Evolutionary conservation across 2,329 filamentous ascomycete genomes (phyloP), one percentile per base, ranked within the genome.

Genomic region (Beauveria caledonica): DNA sequence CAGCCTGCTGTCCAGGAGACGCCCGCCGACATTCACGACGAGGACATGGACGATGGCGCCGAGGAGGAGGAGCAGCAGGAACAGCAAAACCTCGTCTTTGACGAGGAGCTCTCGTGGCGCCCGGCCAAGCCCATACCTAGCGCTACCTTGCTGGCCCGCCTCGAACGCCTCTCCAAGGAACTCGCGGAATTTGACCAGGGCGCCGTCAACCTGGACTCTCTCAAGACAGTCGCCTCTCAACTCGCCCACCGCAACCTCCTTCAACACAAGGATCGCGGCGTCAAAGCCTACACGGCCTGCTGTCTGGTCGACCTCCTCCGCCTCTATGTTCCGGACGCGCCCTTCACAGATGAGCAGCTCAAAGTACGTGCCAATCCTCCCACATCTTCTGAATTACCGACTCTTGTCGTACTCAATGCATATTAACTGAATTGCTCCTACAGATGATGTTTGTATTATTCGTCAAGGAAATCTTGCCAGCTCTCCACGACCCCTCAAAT

Each of bases 381-480:
- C 53, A 33, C n/a, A 5, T 23, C 8, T 17, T 1, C 11, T 46
- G 13, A 33, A 29, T 8, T 11, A 21, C 17, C 55, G 19, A 40
- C 8, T 33, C 3, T 17, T 17, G 13, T 17, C 7, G 39, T 15
- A 11, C 19, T 13, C 42, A 29, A 25, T 33, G 23, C 17, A 63
- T 61, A 59, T 68, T 72, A 62, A 71, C 64, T 45, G 15, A n/a
- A 33, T 40, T 15, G 25, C 33, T 27, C 15, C 21, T 15, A 6
- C 60, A 96, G 91, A 92, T 96, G 75, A 93, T 97, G 71, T 99
- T 97, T 77, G 88, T 86, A 29, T 84, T 96, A 63, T 91, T 97
- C 71, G 85, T 97, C 67, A 87, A 85, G 61, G 86, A 87, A 53
- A 88, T 96, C 65, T 81, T 97, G 50, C 92, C 92, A 51, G 86